Conservation (phyloP, 768 basidiomycete genomes). For the Lactifluus volemus region DNA sequence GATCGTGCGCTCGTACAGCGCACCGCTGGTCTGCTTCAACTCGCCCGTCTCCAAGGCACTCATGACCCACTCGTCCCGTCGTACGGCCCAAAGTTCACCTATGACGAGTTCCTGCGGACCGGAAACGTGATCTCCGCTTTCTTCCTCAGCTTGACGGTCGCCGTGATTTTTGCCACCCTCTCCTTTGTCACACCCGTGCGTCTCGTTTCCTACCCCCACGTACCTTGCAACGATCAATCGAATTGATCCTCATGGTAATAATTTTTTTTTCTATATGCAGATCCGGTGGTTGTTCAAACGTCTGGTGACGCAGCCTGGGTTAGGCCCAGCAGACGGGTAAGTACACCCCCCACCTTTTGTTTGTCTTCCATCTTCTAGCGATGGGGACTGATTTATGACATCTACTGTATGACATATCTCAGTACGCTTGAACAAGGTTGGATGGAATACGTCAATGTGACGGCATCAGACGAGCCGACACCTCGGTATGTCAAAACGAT, state of each 20-base stretch:
- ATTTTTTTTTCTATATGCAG: constrained; percentile 28
- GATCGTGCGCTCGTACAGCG: constrained; percentile 48
- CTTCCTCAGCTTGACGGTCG: constrained; percentile 30
- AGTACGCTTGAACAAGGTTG: constrained; percentile 55
- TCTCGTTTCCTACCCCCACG: neutral
- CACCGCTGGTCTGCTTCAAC: constrained; percentile 44
- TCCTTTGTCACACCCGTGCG: constrained; percentile 25
- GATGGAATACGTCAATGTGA: constrained; percentile 60
- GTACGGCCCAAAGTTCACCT: constrained; percentile 69
- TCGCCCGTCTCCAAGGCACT: constrained; percentile 21
- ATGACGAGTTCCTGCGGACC: constrained; percentile 58
- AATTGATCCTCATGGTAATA: too few species aligned
- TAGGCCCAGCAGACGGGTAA: constrained; percentile 59
- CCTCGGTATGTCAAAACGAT: constrained; percentile 48
- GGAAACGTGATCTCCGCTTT: constrained; percentile 34
- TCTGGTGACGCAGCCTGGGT: constrained; percentile 43
- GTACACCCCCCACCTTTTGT: constrained; percentile 20
- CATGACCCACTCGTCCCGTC: neutral
- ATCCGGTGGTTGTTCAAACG: constrained; percentile 47
- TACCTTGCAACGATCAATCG: neutral
- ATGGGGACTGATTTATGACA: neutral
- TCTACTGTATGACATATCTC: too few species aligned
- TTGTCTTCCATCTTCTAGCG: neutral
- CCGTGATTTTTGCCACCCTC: constrained; percentile 7
- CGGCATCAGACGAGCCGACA: constrained; percentile 39